Evolutionary conservation across 179 eudicot genomes (phyloP).

Genomic region (Silene noctiflora): DNA sequence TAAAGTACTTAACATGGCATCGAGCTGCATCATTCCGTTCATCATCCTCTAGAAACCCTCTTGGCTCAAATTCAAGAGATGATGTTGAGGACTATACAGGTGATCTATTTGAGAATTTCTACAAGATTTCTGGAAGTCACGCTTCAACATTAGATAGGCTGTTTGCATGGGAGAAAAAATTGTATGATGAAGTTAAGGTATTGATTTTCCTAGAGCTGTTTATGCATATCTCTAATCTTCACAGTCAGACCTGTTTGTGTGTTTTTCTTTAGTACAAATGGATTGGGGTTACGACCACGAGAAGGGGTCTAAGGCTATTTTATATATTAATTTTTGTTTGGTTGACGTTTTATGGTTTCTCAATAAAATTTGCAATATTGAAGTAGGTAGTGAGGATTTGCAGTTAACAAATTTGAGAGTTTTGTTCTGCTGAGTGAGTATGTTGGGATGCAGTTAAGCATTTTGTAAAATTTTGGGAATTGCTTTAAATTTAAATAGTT

Average conservation of each 20-base stretch:
- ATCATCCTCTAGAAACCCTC: slow-evolving; percentile 67
- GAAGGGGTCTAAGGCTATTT: neutral
- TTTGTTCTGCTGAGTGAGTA: no score
- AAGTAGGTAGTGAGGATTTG: neutral
- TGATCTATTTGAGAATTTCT: slow-evolving; percentile 58
- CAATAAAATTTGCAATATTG: neutral
- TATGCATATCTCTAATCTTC: slow-evolving; percentile 2
- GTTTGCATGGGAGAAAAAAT: slow-evolving; percentile 94
- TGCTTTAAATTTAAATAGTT: neutral
- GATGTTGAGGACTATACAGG: slow-evolving; percentile 54
- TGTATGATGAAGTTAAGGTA: slow-evolving; percentile 98
- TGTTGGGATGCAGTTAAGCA: neutral
- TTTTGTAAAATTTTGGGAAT: neutral
- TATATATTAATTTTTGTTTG: neutral
- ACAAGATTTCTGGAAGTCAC: slow-evolving; percentile 86
- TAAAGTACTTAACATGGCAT: slow-evolving; percentile 92
- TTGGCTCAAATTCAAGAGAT: slow-evolving; percentile 56
- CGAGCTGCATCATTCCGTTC: slow-evolving; percentile 76
- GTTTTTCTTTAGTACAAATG: neutral
- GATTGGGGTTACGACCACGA: neutral
- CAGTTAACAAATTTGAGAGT: neutral
- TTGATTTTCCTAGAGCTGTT: slow-evolving; percentile 11
- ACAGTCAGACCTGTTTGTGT: neutral
- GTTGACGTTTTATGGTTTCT: neutral
- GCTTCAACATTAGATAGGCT: slow-evolving; percentile 94